Evolutionary conservation across 208 protist genomes (phyloP), one percentile per base, ranked within the genome.

Genomic region (Acanthamoeba sp.): DNA sequence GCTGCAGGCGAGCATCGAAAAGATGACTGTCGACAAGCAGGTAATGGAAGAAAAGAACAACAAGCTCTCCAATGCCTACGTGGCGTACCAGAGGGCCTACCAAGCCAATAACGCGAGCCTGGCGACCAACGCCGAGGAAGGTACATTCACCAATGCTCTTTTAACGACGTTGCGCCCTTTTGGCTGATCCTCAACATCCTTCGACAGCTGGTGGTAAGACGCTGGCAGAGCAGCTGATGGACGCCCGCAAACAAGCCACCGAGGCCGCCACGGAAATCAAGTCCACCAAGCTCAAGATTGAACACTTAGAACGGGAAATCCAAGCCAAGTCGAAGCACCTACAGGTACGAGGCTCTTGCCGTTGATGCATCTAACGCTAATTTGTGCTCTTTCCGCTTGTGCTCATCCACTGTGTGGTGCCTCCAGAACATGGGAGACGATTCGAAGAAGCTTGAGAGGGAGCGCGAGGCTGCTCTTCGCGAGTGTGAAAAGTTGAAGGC

Each of bases 181-280:
- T 34, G 29, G 18, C 27, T 59, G 12, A 87, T 52, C 18, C 20
- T 59, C 32, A 87, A 12, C n/a, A 7, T 20, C 32, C 18, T 24
- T 59, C 27, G 3, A 1, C 45, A 94, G 90, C 66, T n/a, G 76
- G 88, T 57, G 93, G 80, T 32, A 95, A 96, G 91, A 95, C 95
- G 12, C 42, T 94, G 32, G 73, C 95, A 24, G 96, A 97, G 29
- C 95, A 96, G 94, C 80, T 97, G 4, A 96, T 96, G 94, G 94
- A 97, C 27, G 93, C 94, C 1, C 94, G 96, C 42, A 62, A 95
- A 40, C 57, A 66, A 0, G 91, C 84, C 18, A 91, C 84, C 3
- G 73, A 89, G 24, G 89, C 93, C 22, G 59, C 50, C 45, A 93
- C 78, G 0, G 91, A 95, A 24, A 52, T 38, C 36, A 93, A 97